Conservation (phyloP, 73 alveolate genomes). For the Stentor roeselii region DNA sequence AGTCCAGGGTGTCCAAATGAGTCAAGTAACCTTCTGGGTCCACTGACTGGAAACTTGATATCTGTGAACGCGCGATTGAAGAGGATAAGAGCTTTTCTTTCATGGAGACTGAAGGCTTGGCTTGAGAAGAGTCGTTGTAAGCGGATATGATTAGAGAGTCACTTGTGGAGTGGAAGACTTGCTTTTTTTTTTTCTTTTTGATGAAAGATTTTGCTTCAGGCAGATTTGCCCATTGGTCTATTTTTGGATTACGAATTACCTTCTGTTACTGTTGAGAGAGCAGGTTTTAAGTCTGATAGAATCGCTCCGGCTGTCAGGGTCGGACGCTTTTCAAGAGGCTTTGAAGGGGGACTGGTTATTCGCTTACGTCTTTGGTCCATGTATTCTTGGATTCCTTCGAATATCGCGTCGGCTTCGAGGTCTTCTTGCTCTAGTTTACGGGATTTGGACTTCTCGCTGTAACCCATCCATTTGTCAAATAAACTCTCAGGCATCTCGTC, state of each 20-base stretch:
- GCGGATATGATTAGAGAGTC: constrained; percentile 58
- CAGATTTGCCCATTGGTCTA: constrained; percentile 66
- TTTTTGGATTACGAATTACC: constrained; percentile 16
- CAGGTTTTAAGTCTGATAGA: constrained; percentile 69
- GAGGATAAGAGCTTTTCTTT: constrained; percentile 17
- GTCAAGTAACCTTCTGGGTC: constrained; percentile 45
- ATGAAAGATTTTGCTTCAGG: constrained; percentile 52
- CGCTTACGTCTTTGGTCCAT: constrained; percentile 64
- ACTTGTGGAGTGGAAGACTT: constrained; percentile 35
- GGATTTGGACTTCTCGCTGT: constrained; percentile 30
- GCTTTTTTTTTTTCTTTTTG: constrained; percentile 43
- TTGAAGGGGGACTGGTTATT: constrained; percentile 38
- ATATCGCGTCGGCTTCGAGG: constrained; percentile 60
- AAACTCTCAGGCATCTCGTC: constrained; percentile 34
- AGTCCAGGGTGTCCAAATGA: constrained; percentile 33
- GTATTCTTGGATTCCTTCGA: constrained; percentile 52
- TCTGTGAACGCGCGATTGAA: constrained; percentile 4
- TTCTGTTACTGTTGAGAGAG: constrained; percentile 51
- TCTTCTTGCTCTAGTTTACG: constrained; percentile 50
- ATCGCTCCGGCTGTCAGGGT: neutral
- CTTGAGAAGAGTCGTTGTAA: constrained; percentile 34
- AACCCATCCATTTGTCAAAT: constrained; percentile 61
- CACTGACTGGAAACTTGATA: constrained; percentile 28
- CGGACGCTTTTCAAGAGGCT: constrained; percentile 35
- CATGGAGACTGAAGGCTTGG: neutral